A percentile compares a stretch with the other conserved stretches of the same genome.
These are phyloP conservation scores for Cladosporium sp. DNA, from an alignment of 2,329 filamentous ascomycete species.

Conservation along the genomic window DNA sequence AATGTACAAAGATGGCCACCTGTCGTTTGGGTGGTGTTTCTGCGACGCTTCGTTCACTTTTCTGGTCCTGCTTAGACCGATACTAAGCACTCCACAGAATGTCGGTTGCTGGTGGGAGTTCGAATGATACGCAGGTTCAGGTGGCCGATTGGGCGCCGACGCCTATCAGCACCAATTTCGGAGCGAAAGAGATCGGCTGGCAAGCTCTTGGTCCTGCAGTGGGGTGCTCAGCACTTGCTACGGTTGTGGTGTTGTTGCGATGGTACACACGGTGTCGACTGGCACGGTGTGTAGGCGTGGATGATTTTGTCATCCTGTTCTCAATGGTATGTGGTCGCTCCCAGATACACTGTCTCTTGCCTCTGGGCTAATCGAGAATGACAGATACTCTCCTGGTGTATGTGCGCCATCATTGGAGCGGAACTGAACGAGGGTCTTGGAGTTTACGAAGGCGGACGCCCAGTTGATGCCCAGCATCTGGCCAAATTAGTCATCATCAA, in stretches of 20 bases:
- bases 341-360: background rate
- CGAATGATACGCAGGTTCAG: background rate
- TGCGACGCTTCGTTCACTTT: background rate
- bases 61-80: background rate
- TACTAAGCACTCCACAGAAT: background rate
- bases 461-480: slow-evolving; percentile 17
- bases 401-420: slow-evolving; percentile 26
- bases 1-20: background rate
- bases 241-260: slow-evolving; percentile 28
- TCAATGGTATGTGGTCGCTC: slow-evolving; percentile 27
- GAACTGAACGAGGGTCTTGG: slow-evolving; percentile 23
- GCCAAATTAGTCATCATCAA: slow-evolving; percentile 29
- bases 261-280: slow-evolving; percentile 32
- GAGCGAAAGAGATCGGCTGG: slow-evolving; percentile 26
- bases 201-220: slow-evolving; percentile 30
- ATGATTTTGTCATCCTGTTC: slow-evolving; percentile 34
- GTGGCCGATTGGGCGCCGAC: slow-evolving; percentile 5
- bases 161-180: slow-evolving; percentile 12
- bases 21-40: background rate
- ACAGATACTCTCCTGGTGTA: slow-evolving; percentile 27
- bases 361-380: background rate
- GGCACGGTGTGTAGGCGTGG: slow-evolving; percentile 29
- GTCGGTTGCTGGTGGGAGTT: background rate
- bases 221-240: slow-evolving; percentile 27
- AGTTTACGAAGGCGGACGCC: slow-evolving; percentile 14